These are phyloP conservation scores for Aspergillus avenaceus DNA, from an alignment of 495 filamentous ascomycete genomes.

Conservation along the genomic window DNA sequence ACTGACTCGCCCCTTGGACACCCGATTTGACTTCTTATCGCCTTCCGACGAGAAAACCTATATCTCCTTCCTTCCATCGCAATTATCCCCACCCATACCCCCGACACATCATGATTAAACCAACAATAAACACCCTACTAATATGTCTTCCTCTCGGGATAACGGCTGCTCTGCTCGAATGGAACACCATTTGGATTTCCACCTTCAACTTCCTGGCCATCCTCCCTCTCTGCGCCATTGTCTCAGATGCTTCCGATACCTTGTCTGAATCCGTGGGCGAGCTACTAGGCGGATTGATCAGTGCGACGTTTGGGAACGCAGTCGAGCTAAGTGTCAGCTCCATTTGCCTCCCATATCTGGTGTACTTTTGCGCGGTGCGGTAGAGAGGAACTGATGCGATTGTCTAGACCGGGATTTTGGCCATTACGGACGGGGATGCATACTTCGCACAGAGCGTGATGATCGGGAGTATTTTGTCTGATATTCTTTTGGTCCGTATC, in stretches of 20 bases:
- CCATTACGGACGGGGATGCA: slow-evolving; percentile 18
- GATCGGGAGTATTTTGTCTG: slow-evolving; percentile 26
- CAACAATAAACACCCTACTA: background rate
- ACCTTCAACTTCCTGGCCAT: slow-evolving; percentile 26
- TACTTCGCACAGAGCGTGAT: slow-evolving; percentile 24
- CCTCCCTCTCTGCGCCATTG: slow-evolving; percentile 18
- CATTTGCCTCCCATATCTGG: background rate
- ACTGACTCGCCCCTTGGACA: too few species aligned
- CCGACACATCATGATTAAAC: background rate
- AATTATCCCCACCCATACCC: too few species aligned
- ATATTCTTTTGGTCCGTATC: slow-evolving; percentile 18
- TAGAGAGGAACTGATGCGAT: too few species aligned
- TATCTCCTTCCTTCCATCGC: too few species aligned
- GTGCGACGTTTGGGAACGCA: slow-evolving; percentile 27
- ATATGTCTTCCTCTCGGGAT: slow-evolving; percentile 18
- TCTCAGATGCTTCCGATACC: slow-evolving; percentile 24
- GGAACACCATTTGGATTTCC: slow-evolving; percentile 18
- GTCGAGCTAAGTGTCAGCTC: slow-evolving; percentile 24
- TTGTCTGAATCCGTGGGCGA: slow-evolving; percentile 16
- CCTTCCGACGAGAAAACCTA: too few species aligned
- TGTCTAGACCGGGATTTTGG: slow-evolving; percentile 23
- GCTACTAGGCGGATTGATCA: slow-evolving; percentile 22
- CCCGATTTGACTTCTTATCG: too few species aligned
- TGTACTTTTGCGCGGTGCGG: background rate
- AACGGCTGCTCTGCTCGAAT: slow-evolving; percentile 8